These are phyloP conservation scores for Phlebiopsis gigantea DNA, from an alignment of 768 basidiomycete species.

Conservation along the genomic window DNA sequence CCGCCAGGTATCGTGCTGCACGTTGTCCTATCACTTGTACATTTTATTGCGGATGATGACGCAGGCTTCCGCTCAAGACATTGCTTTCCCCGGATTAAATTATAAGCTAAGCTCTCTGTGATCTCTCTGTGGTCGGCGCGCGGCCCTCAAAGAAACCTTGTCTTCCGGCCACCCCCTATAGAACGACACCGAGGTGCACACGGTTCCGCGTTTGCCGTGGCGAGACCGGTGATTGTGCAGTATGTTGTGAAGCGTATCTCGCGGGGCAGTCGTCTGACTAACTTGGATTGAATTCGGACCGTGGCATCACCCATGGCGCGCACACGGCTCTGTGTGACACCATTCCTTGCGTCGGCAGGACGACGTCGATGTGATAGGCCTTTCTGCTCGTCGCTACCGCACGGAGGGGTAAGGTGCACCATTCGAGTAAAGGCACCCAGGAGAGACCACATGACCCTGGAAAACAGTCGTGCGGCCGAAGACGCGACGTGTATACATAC, in stretches of 20 bases:
- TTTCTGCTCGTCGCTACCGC: background rate
- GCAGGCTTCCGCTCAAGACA: background rate
- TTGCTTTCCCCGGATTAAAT: background rate
- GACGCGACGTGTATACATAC: background rate
- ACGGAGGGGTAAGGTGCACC: too few relatives aligned
- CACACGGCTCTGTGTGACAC: background rate
- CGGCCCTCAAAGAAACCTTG: constrained; percentile 8
- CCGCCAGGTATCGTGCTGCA: background rate
- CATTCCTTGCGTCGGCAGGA: background rate
- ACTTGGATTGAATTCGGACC: background rate
- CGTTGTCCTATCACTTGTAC: constrained; percentile 1
- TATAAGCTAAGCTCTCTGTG: constrained; percentile 14
- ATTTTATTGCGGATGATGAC: constrained; percentile 1
- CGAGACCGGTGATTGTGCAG: background rate
- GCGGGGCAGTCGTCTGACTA: background rate
- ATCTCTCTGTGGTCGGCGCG: background rate
- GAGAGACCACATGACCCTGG: background rate
- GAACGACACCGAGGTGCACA: background rate
- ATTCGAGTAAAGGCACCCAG: background rate
- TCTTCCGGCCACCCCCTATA: background rate
- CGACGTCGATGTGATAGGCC: background rate
- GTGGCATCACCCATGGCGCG: too few relatives aligned
- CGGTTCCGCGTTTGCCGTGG: background rate
- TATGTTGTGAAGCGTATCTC: constrained; percentile 1
- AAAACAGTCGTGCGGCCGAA: background rate